phyloP scores from a whole-genome alignment of 306 rosid species.

The Lupinus albus region DNA sequence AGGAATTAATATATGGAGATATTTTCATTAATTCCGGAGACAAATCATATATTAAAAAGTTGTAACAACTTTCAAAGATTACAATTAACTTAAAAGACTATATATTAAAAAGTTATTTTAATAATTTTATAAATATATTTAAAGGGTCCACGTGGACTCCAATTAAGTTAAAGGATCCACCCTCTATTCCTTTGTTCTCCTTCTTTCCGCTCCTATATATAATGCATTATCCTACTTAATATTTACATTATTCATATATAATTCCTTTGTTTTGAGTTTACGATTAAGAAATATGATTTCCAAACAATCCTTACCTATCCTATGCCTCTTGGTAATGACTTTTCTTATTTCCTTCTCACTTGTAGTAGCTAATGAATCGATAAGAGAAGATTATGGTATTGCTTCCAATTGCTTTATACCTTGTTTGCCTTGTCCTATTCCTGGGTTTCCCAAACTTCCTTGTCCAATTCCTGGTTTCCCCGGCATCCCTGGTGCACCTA shows the following conservation, averaged over 20 bases:
- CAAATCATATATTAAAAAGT: too few species aligned
- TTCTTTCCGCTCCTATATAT: constrained; percentile 8
- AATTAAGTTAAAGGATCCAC: too few species aligned
- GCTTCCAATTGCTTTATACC: background rate
- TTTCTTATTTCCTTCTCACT: constrained; percentile 12
- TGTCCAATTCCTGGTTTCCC: background rate
- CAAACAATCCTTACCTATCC: constrained; percentile 10
- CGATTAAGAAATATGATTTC: constrained; percentile 42
- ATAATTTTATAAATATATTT: too few species aligned
- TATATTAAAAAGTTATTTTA: too few species aligned
- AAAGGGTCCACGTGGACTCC: too few species aligned
- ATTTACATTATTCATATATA: background rate
- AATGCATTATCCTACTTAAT: background rate
- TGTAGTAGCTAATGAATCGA: constrained; percentile 31
- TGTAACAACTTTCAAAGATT: too few species aligned
- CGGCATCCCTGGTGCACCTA: background rate
- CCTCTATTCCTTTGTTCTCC: background rate
- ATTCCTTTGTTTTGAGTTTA: background rate
- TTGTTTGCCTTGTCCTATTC: background rate
- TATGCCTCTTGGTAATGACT: constrained; percentile 44
- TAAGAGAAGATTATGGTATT: background rate
- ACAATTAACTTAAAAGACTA: too few species aligned
- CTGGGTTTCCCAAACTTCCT: background rate
- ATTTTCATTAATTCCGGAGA: too few species aligned
- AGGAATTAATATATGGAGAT: too few species aligned